A percentile compares a stretch with the other conserved stretches of the same genome.
These are phyloP conservation scores for Sesbania bispinosa DNA, from an alignment of 306 rosid genomes.

Conservation along the genomic window DNA sequence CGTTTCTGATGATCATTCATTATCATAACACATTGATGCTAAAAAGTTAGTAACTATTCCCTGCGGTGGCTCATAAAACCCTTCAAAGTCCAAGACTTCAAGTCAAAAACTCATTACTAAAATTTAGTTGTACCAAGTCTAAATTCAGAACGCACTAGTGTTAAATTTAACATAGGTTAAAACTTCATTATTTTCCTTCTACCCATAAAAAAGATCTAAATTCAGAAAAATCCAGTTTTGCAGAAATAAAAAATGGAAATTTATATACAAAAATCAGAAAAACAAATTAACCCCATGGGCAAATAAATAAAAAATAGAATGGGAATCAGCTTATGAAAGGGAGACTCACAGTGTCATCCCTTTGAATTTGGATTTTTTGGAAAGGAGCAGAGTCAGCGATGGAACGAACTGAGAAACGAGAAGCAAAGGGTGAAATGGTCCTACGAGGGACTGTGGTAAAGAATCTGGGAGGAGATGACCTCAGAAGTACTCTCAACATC, in stretches of 20 bases:
- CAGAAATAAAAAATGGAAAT: neutral
- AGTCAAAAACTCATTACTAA: neutral
- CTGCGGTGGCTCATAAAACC: neutral
- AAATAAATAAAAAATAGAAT: neutral
- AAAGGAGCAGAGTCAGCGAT: conserved; percentile 72
- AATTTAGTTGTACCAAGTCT: neutral
- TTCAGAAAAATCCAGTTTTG: neutral
- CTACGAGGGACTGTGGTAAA: conserved; percentile 24
- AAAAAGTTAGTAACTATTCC: neutral
- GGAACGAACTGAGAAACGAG: conserved; percentile 50
- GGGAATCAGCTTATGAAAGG: neutral
- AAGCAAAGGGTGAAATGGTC: conserved; percentile 27
- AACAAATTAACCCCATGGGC: neutral
- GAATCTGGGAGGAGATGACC: conserved; percentile 36
- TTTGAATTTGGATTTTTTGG: conserved; percentile 71
- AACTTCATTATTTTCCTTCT: too few species aligned
- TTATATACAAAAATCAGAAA: neutral
- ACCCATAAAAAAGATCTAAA: too few species aligned
- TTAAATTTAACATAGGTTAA: too few species aligned
- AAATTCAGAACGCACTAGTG: too few species aligned
- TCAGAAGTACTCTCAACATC: conserved; percentile 30
- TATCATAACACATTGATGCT: neutral
- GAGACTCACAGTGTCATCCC: conserved; percentile 61
- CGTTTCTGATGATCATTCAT: neutral
- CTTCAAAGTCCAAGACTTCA: neutral